Evolutionary conservation across 148 eudicot genomes (phyloP).

Genomic region (Chenopodium formosanum): DNA sequence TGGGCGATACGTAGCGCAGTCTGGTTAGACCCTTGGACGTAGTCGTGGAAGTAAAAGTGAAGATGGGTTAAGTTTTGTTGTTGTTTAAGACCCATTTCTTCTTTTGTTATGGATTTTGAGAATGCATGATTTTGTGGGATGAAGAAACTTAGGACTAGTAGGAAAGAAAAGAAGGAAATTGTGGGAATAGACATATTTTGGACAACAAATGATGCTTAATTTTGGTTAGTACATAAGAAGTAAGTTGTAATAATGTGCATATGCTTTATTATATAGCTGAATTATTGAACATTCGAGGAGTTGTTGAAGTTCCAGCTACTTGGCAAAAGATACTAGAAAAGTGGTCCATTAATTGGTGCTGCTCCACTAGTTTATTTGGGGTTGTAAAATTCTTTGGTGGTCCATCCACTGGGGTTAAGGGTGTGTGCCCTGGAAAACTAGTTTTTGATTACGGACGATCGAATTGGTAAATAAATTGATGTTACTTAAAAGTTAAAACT

Average conservation of each 20-base stretch:
- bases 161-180: slow-evolving; percentile 7
- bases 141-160: slow-evolving; percentile 6
- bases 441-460: too few species aligned
- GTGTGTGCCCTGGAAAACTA: too few species aligned
- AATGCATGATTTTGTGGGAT: slow-evolving; percentile 17
- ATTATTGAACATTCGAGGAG: background rate
- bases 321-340: background rate
- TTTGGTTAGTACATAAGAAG: background rate
- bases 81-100: slow-evolving; percentile 24
- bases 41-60: slow-evolving; percentile 44
- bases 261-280: background rate
- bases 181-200: slow-evolving; percentile 7
- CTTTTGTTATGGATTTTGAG: slow-evolving; percentile 24
- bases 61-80: slow-evolving; percentile 33
- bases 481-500: too few species aligned
- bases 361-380: too few species aligned
- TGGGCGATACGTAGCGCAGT: slow-evolving; percentile 31
- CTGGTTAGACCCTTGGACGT: slow-evolving; percentile 27
- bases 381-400: too few species aligned
- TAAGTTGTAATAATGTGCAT: background rate
- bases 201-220: background rate
- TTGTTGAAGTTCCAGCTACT: background rate
- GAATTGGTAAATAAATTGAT: too few species aligned
- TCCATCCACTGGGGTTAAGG: too few species aligned
- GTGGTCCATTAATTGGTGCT: background rate